phyloP scores from a whole-genome alignment of 768 basidiomycete species.

The Chlorophyllum brunneum region DNA sequence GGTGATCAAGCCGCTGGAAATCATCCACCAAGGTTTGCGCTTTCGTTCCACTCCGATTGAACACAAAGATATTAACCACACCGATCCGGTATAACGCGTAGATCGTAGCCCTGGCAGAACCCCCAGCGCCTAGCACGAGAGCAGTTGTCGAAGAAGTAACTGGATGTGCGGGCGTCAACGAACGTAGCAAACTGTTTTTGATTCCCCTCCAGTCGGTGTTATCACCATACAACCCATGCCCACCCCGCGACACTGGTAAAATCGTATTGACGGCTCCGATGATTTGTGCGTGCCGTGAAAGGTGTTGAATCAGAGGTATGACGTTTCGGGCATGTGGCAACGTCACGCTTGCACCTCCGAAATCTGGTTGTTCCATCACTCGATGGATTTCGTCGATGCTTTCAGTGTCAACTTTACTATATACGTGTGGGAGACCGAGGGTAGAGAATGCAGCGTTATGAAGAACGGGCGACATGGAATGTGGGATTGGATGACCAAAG shows the following conservation, averaged over 20 bases:
- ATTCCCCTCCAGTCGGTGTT: slow-evolving; percentile 85
- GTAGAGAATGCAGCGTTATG: slow-evolving; percentile 69
- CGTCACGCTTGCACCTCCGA: slow-evolving; percentile 83
- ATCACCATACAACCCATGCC: slow-evolving; percentile 54
- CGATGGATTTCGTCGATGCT: slow-evolving; percentile 43
- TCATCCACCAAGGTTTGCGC: slow-evolving; percentile 53
- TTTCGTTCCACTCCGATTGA: slow-evolving; percentile 62
- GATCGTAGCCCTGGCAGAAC: slow-evolving; percentile 74
- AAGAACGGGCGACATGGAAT: slow-evolving; percentile 71
- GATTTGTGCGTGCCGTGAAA: slow-evolving; percentile 58
- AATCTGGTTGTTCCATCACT: slow-evolving; percentile 45
- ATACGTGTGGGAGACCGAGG: slow-evolving; percentile 66
- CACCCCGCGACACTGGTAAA: slow-evolving; percentile 37
- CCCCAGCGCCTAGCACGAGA: slow-evolving; percentile 77
- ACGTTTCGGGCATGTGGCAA: slow-evolving; percentile 77
- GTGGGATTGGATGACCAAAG: slow-evolving; percentile 66
- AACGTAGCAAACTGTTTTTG: slow-evolving; percentile 37
- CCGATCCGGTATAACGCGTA: slow-evolving; percentile 67
- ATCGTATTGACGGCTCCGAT: slow-evolving; percentile 84
- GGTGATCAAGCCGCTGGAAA: slow-evolving; percentile 43
- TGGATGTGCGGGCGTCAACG: slow-evolving; percentile 28
- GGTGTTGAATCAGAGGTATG: slow-evolving; percentile 57
- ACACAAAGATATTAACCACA: slow-evolving; percentile 58
- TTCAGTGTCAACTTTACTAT: slow-evolving; percentile 54
- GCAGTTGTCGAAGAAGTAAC: slow-evolving; percentile 33